phyloP scores from a whole-genome alignment of 2,329 filamentous ascomycete species.

The Geosmithia putterillii region DNA sequence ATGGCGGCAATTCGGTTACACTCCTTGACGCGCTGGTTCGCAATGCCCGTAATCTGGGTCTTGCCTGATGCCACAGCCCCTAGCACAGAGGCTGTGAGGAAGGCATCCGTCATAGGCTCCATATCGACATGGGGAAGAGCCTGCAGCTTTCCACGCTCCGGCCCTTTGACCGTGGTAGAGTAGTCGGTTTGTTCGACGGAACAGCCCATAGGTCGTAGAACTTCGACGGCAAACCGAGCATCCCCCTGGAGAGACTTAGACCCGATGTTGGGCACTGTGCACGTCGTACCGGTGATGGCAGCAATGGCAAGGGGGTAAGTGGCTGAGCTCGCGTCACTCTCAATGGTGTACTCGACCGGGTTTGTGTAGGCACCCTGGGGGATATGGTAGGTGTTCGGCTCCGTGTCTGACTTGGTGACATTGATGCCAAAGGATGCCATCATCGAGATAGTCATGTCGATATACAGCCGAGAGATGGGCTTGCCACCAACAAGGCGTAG shows the following conservation, averaged over 20 bases:
- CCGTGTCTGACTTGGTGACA: constrained; percentile 63
- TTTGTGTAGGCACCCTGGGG: constrained; percentile 75
- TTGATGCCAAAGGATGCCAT: constrained; percentile 84
- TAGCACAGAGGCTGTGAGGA: constrained; percentile 86
- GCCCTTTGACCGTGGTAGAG: constrained; percentile 89
- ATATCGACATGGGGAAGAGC: constrained; percentile 81
- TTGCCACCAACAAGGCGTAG: constrained; percentile 88
- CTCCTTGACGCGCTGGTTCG: constrained; percentile 95
- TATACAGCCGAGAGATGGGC: constrained; percentile 92
- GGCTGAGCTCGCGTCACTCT: constrained; percentile 95
- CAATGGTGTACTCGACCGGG: constrained; percentile 75
- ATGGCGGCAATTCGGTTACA: constrained; percentile 95
- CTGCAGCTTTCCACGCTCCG: constrained; percentile 58
- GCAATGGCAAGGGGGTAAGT: constrained; percentile 92
- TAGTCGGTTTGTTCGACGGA: constrained; percentile 70
- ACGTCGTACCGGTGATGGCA: constrained; percentile 89
- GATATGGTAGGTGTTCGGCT: constrained; percentile 88
- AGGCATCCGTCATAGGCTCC: constrained; percentile 99
- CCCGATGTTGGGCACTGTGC: constrained; percentile 93
- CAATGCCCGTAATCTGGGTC: constrained; percentile 85
- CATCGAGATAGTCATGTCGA: constrained; percentile 98
- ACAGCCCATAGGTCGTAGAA: constrained; percentile 89
- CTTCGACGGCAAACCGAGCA: constrained; percentile 83
- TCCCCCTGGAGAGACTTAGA: constrained; percentile 87
- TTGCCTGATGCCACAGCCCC: constrained; percentile 77